Base-by-base conservation (phyloP, 2,329 filamentous ascomycete genomes). In the Stemphylium vesicarium region DNA sequence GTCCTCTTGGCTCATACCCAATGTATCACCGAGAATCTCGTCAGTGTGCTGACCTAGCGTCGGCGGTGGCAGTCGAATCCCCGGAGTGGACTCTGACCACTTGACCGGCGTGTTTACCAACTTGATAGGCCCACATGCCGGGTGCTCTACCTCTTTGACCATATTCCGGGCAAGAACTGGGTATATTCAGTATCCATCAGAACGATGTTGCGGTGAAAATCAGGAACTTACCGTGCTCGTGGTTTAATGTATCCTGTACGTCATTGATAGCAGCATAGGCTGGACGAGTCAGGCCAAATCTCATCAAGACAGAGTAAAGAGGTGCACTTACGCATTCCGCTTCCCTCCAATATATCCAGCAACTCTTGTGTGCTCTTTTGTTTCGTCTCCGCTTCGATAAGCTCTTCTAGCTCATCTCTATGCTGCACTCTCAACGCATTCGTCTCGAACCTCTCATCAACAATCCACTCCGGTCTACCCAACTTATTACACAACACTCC, bases 91-190 rank as follows among this genome's bases (percentile, higher is more conserved):
- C 63, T 93, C 87, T 4, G 92, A 96, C 75, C 92, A 96, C 75
- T 99, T 99, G 55, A 99, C 88, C 0, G 95, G 95, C 0, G 92
- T 96, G 69, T 96, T 97, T 49, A 99, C 89, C 70, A 99, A 80
- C 77, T 92, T 93, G 60, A 99, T 88, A 0, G 88, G 84, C 0
- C 95, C 95, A 73, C 94, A 98, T 7, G 82, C 81, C 4, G 85
- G 85, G 71, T 99, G 95, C 0, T 96, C 85, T 39, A 97, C 81
- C 71, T 96, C 89, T 12, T 91, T 85, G 1, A 99, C 89, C 95
- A 99, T 99, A 56, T 88, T 84, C 53, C 95, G 85, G 18, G 93
- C 93, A 50, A 80, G 77, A 0, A 86, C 85, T 87, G 56, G 58
- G 38, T 4, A 51, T 10, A 11, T 18, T 61, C 33, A 64, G 60